These are phyloP conservation scores for Solanum corneliomulleri DNA, from an alignment of 257 asterid genomes.

Conservation along the genomic window DNA sequence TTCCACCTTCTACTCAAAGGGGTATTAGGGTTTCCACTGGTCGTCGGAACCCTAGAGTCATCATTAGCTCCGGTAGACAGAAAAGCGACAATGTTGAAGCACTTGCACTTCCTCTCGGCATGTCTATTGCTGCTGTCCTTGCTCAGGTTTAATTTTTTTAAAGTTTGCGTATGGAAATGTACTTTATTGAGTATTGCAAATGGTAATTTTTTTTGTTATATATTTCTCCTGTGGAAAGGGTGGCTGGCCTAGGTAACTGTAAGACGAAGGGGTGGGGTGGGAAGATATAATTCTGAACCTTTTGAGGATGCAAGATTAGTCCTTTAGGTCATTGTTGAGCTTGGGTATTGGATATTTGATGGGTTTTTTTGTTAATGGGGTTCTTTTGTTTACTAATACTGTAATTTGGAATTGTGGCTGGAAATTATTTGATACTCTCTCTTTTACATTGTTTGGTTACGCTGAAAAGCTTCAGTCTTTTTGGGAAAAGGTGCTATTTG, in stretches of 20 bases:
- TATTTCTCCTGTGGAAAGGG: neutral
- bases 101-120: constrained; percentile 82
- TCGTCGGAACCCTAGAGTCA: constrained; percentile 32
- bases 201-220: neutral
- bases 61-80: constrained; percentile 27
- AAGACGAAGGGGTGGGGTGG: neutral
- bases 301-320: neutral
- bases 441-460: neutral
- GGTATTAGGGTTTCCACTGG: constrained; percentile 39
- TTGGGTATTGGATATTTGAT: neutral
- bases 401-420: neutral
- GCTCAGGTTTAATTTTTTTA: constrained; percentile 31
- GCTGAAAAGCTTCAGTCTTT: neutral
- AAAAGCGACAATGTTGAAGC: constrained; percentile 36
- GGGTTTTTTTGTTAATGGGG: neutral
- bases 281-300: neutral
- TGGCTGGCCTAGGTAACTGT: neutral
- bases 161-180: neutral
- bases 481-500: neutral
- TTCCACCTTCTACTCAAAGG: constrained; percentile 12
- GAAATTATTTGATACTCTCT: neutral
- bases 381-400: neutral
- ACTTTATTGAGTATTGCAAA: neutral
- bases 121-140: constrained; percentile 83
- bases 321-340: neutral